Conservation (phyloP, 768 basidiomycete species). For the Pleurotus citrinopileatus region DNA sequence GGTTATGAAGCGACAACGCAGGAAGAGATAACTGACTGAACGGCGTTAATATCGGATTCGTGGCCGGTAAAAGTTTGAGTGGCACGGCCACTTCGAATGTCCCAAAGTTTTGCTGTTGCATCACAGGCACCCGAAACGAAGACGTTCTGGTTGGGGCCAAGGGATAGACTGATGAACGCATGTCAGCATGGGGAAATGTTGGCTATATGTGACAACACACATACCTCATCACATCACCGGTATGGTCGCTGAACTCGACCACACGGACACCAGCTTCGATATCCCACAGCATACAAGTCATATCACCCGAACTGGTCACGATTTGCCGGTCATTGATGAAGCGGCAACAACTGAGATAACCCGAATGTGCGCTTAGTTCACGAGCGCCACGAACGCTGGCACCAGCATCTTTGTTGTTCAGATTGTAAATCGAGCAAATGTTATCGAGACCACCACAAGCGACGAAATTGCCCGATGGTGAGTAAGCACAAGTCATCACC, state of each 20-base stretch:
- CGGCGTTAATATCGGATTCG: slow-evolving; percentile 98
- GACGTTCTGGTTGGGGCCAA: slow-evolving; percentile 88
- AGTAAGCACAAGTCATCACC: slow-evolving; percentile 99
- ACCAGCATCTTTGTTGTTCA: slow-evolving; percentile 73
- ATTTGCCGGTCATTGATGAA: slow-evolving; percentile 99
- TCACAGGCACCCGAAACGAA: slow-evolving; percentile 99
- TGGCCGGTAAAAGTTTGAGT: slow-evolving; percentile 99
- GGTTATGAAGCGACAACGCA: slow-evolving; percentile 8
- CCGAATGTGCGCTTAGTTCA: slow-evolving; percentile 95
- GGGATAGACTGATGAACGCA: slow-evolving; percentile 72
- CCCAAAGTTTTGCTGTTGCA: slow-evolving; percentile 98
- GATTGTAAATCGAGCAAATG: slow-evolving; percentile 97
- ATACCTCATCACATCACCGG: slow-evolving; percentile 99
- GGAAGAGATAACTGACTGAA: slow-evolving; percentile 64
- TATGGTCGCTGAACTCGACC: slow-evolving; percentile 99
- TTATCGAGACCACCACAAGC: slow-evolving; percentile 99
- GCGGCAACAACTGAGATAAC: slow-evolving; percentile 96
- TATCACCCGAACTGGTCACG: slow-evolving; percentile 95
- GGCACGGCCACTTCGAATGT: slow-evolving; percentile 95
- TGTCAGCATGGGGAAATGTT: slow-evolving; percentile 13
- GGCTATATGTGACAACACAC: slow-evolving; percentile 17
- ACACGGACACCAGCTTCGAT: slow-evolving; percentile 96
- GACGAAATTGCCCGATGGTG: slow-evolving; percentile 95
- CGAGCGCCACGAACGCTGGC: slow-evolving; percentile 84
- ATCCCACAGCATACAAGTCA: slow-evolving; percentile 99